A percentile compares a stretch with the other conserved stretches of the same genome.
Evolutionary conservation across 2,329 filamentous ascomycete genomes (phyloP).

Genomic region (Parastagonospora avenae): DNA sequence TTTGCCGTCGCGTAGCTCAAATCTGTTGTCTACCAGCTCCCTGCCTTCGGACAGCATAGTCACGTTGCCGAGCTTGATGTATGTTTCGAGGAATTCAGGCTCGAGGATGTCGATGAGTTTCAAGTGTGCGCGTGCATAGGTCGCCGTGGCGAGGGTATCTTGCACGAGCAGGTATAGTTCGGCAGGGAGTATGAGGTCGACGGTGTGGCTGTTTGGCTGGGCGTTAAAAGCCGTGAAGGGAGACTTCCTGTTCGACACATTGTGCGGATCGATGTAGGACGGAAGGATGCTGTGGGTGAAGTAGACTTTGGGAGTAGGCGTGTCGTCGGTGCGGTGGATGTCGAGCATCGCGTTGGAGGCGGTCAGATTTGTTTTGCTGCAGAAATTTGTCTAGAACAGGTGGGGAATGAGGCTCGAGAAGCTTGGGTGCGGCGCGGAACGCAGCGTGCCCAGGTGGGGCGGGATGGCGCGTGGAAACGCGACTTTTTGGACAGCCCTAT

Average conservation of each 20-base stretch:
- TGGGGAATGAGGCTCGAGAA: neutral
- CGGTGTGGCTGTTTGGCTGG: constrained; percentile 71
- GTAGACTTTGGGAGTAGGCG: constrained; percentile 67
- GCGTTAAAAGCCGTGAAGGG: constrained; percentile 73
- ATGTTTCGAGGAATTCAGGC: constrained; percentile 78
- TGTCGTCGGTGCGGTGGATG: constrained; percentile 37
- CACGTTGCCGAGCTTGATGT: constrained; percentile 81
- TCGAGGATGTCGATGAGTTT: constrained; percentile 73
- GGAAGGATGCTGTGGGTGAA: constrained; percentile 71
- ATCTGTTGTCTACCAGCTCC: constrained; percentile 71
- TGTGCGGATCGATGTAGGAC: constrained; percentile 69
- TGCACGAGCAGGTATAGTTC: constrained; percentile 62
- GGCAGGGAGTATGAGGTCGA: constrained; percentile 75
- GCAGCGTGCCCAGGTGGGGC: neutral
- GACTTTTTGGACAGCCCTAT: constrained; percentile 1
- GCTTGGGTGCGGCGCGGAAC: neutral
- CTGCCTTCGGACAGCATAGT: constrained; percentile 83
- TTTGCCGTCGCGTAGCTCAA: constrained; percentile 70
- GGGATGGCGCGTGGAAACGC: constrained; percentile 1
- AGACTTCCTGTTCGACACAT: constrained; percentile 64
- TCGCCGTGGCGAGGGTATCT: constrained; percentile 42
- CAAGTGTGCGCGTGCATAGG: constrained; percentile 74
- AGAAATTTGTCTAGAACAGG: neutral
- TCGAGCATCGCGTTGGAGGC: constrained; percentile 39
- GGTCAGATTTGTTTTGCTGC: neutral